Evolutionary conservation across 768 basidiomycete species (phyloP).

Genomic region (Suillus brevipes): DNA sequence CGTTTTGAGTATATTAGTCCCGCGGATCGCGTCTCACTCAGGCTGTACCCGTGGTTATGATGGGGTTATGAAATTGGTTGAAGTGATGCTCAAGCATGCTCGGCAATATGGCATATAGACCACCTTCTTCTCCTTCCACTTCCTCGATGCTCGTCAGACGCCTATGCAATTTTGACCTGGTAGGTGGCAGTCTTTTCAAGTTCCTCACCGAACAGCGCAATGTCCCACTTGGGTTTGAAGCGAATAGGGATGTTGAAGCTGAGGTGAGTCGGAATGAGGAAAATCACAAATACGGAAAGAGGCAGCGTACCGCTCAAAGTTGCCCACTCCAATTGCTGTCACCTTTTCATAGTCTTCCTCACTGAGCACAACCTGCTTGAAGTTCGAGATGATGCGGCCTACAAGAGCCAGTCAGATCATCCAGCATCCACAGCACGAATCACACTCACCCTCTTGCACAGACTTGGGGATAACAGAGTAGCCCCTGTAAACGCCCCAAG

Average conservation of each 20-base stretch:
- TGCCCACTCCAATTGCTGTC: constrained; percentile 40
- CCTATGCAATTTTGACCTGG: constrained; percentile 34
- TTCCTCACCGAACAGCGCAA: constrained; percentile 69
- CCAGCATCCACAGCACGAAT: constrained; percentile 6
- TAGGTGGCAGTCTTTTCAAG: constrained; percentile 45
- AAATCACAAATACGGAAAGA: neutral
- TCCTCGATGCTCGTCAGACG: neutral
- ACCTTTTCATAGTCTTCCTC: constrained; percentile 63
- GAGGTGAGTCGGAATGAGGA: no score
- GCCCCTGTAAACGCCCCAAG: constrained; percentile 76
- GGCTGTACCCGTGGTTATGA: neutral
- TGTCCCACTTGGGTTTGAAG: constrained; percentile 65
- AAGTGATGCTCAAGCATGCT: neutral
- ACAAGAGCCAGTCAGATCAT: neutral
- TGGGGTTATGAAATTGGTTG: neutral
- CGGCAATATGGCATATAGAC: neutral
- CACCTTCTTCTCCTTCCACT: neutral
- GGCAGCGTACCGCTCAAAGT: constrained; percentile 33
- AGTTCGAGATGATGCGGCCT: constrained; percentile 74
- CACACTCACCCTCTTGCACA: constrained; percentile 51
- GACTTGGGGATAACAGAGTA: constrained; percentile 86
- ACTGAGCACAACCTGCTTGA: constrained; percentile 68
- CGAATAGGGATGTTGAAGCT: constrained; percentile 61
- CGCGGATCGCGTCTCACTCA: neutral
- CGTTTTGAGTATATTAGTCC: neutral